Percentiles rank a stretch among this genome's conserved stretches.
Conservation (phyloP, 495 filamentous ascomycete species). For the Ascodesmis nigricans region DNA sequence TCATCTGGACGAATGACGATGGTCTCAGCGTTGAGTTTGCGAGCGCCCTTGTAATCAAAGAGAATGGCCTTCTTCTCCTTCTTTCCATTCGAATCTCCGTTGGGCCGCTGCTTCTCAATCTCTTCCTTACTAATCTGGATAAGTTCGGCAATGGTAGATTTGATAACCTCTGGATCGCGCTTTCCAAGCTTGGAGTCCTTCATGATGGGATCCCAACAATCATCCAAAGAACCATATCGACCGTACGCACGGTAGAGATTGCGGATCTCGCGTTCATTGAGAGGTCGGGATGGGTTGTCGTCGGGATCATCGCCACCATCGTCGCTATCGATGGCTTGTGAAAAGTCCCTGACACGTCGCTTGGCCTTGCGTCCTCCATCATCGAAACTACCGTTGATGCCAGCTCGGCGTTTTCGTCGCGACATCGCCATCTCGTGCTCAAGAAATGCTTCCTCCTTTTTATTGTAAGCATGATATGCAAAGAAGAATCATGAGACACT, state of each 20-base stretch:
- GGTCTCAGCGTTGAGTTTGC: slow-evolving; percentile 85
- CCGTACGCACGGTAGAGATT: slow-evolving; percentile 73
- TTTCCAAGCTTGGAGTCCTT: slow-evolving; percentile 61
- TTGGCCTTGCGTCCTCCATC: slow-evolving; percentile 82
- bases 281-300: slow-evolving; percentile 57
- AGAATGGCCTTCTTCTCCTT: slow-evolving; percentile 93
- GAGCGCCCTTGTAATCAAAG: slow-evolving; percentile 78
- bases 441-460: slow-evolving; percentile 51
- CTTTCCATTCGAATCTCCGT: slow-evolving; percentile 54
- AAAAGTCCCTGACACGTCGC: slow-evolving; percentile 49
- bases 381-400: slow-evolving; percentile 43
- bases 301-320: slow-evolving; percentile 29
- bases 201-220: slow-evolving; percentile 65
- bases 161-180: slow-evolving; percentile 57
- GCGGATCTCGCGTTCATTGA: slow-evolving; percentile 75
- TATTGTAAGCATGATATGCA: slow-evolving; percentile 5
- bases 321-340: slow-evolving; percentile 33
- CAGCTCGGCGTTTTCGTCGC: slow-evolving; percentile 59
- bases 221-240: slow-evolving; percentile 68
- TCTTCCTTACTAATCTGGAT: slow-evolving; percentile 19
- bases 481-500: slow-evolving; percentile 2
- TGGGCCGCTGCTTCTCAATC: slow-evolving; percentile 20
- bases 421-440: slow-evolving; percentile 61
- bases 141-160: slow-evolving; percentile 34
- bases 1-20: slow-evolving; percentile 73